Conservation (phyloP, 2,329 filamentous ascomycete species). For the Trichoderma afroharzianum region DNA sequence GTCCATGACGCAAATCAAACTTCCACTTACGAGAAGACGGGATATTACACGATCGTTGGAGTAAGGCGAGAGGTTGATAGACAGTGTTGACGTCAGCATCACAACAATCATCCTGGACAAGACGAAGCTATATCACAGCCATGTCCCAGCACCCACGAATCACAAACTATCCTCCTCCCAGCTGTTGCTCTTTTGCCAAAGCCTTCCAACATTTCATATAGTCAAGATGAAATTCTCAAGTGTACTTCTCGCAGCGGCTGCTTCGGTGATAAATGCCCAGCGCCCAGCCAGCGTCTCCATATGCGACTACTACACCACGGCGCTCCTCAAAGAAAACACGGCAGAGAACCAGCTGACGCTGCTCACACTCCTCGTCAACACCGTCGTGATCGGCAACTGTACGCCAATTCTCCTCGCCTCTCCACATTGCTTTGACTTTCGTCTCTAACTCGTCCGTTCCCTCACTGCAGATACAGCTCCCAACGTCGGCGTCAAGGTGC, state of each 20-base stretch:
- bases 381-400: slow-evolving; percentile 62
- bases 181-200: not conserved
- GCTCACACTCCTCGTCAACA: slow-evolving; percentile 57
- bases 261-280: slow-evolving; percentile 35
- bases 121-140: not conserved
- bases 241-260: slow-evolving; percentile 23
- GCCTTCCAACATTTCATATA: not conserved
- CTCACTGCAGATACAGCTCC: slow-evolving; percentile 44
- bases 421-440: not conserved
- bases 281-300: slow-evolving; percentile 49
- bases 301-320: slow-evolving; percentile 61
- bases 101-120: not conserved
- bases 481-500: slow-evolving; percentile 49
- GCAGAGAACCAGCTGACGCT: slow-evolving; percentile 55
- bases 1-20: not conserved
- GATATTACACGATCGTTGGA: too few species aligned
- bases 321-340: slow-evolving; percentile 56
- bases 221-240: slow-evolving; percentile 26
- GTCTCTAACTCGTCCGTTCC: not conserved
- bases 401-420: slow-evolving; percentile 19
- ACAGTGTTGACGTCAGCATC: not conserved
- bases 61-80: not conserved
- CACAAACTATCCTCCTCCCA: not conserved
- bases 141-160: not conserved
- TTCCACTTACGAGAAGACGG: not conserved